A percentile compares a stretch with the other conserved stretches of the same genome.
These are phyloP conservation scores for Monotropa hypopitys DNA, from an alignment of 179 eudicot species.

Conservation along the genomic window DNA sequence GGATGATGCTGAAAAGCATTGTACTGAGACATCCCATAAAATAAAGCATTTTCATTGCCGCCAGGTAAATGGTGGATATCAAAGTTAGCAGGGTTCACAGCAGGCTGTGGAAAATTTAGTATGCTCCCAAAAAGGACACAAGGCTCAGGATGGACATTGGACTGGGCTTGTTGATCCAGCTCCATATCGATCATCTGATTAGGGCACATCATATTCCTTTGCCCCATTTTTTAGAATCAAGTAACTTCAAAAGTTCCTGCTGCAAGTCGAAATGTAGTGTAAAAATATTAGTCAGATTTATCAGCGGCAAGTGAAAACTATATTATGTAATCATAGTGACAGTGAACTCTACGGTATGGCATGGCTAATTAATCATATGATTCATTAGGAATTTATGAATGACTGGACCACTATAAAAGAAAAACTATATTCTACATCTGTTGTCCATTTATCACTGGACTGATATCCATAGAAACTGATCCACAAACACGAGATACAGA, in stretches of 20 bases:
- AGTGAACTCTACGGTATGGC: conserved; percentile 5
- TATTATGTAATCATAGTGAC: conserved; percentile 4
- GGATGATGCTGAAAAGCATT: conserved; percentile 44
- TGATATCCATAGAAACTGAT: background rate
- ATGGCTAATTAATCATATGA: background rate
- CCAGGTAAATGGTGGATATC: conserved; percentile 35
- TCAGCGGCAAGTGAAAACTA: background rate
- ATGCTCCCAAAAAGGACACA: conserved; percentile 35
- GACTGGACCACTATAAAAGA: background rate
- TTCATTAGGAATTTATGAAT: background rate
- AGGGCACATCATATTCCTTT: conserved; percentile 48
- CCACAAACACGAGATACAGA: background rate
- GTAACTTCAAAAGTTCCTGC: conserved; percentile 8
- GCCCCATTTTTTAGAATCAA: conserved; percentile 26
- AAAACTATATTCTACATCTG: background rate
- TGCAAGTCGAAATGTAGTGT: conserved; percentile 1
- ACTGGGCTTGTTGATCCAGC: conserved; percentile 41
- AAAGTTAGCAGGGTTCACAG: conserved; percentile 33
- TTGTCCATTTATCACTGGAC: background rate
- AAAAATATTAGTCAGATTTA: background rate
- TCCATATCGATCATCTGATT: conserved; percentile 39
- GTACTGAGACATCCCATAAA: conserved; percentile 47
- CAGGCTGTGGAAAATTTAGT: conserved; percentile 35
- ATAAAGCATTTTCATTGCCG: conserved; percentile 36
- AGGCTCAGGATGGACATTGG: conserved; percentile 50